These are phyloP conservation scores for Thermothielavioides terrestris DNA, from an alignment of 495 filamentous ascomycete species.

Conservation along the genomic window DNA sequence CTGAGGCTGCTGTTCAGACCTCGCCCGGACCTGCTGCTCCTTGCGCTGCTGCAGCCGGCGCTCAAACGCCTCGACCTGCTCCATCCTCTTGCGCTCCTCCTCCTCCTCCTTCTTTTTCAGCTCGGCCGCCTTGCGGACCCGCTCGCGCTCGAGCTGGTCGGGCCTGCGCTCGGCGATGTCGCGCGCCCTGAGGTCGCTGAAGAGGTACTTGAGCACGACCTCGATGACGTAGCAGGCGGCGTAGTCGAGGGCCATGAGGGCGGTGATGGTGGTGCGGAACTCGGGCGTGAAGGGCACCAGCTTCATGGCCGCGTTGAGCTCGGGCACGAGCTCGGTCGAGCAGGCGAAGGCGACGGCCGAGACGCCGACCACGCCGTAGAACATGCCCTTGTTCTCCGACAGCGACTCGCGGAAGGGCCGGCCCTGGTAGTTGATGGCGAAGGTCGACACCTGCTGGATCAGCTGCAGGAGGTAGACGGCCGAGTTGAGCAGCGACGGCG, in stretches of 20 bases:
- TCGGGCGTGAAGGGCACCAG: constrained; percentile 86
- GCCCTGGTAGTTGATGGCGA: constrained; percentile 99
- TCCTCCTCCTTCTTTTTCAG: constrained; percentile 43
- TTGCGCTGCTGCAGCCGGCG: constrained; percentile 33
- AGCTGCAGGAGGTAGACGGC: constrained; percentile 97
- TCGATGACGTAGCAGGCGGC: constrained; percentile 83
- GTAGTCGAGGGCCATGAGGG: constrained; percentile 83
- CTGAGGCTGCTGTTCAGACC: not conserved
- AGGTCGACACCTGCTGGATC: constrained; percentile 98
- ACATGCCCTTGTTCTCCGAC: constrained; percentile 94
- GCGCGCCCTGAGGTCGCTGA: constrained; percentile 88
- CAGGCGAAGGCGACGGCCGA: constrained; percentile 88
- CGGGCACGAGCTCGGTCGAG: constrained; percentile 91
- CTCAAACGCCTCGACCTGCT: constrained; percentile 45
- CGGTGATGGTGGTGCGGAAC: constrained; percentile 82
- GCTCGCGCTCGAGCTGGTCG: constrained; percentile 79
- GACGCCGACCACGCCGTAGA: constrained; percentile 85
- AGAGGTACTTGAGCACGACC: constrained; percentile 72
- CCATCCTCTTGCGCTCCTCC: constrained; percentile 42
- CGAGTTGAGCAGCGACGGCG: constrained; percentile 88
- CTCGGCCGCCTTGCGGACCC: constrained; percentile 56
- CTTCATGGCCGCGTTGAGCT: constrained; percentile 87
- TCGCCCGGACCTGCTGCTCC: constrained; percentile 19
- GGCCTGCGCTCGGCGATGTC: constrained; percentile 82
- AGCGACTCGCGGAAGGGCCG: constrained; percentile 95